Conservation (phyloP, 495 filamentous ascomycete genomes). For the Bathelium albidoporum region DNA sequence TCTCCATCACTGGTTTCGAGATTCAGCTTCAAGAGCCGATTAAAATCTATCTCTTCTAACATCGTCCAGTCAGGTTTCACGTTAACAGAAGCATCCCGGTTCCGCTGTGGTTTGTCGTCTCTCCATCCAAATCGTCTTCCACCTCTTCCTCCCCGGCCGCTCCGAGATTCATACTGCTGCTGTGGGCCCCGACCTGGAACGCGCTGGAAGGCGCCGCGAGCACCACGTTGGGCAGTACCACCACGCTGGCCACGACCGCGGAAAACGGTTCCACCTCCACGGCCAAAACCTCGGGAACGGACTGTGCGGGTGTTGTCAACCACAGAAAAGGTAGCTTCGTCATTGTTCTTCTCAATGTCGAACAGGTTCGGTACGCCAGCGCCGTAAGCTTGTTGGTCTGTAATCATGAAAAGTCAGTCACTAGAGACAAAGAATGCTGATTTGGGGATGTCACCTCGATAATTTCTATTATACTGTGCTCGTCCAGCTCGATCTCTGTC, state of each 20-base stretch:
- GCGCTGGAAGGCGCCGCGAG: constrained; percentile 38
- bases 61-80: constrained; percentile 91
- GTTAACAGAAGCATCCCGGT: constrained; percentile 86
- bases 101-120: constrained; percentile 95
- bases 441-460: constrained; percentile 53
- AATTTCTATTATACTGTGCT: constrained; percentile 82
- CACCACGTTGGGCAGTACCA: constrained; percentile 43
- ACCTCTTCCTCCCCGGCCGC: constrained; percentile 51
- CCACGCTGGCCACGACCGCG: constrained; percentile 66
- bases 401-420: background rate
- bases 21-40: constrained; percentile 86
- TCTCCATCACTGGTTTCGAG: constrained; percentile 89
- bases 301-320: constrained; percentile 84
- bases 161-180: constrained; percentile 49
- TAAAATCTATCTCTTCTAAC: constrained; percentile 97
- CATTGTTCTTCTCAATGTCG: constrained; percentile 79
- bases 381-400: constrained; percentile 95
- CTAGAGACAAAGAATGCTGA: background rate
- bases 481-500: constrained; percentile 67
- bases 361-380: constrained; percentile 80
- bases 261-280: constrained; percentile 78
- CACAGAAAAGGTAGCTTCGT: constrained; percentile 95
- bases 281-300: constrained; percentile 74
- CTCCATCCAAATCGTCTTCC: constrained; percentile 95
- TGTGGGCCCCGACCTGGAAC: constrained; percentile 52